Percentiles rank a stretch among this genome's conserved stretches.
Conservation (phyloP, 306 rosid species). For the Prosopis cineraria region DNA sequence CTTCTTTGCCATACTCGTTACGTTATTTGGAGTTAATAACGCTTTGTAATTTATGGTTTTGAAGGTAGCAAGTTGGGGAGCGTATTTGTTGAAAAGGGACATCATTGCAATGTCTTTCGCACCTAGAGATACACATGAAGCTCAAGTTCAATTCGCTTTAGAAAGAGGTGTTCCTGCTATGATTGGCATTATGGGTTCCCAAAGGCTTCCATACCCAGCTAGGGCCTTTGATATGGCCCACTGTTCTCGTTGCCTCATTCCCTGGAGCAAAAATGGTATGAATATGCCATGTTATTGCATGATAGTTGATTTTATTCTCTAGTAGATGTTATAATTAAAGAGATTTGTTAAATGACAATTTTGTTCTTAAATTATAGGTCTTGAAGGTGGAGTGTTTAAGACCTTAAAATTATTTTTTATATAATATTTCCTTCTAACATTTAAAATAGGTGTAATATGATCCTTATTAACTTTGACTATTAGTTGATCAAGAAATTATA, state of each 20-base stretch:
- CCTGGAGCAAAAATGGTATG: slow-evolving; percentile 73
- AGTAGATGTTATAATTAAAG: too few relatives aligned
- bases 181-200: slow-evolving; percentile 88
- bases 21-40: slow-evolving; percentile 3
- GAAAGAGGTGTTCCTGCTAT: slow-evolving; percentile 99
- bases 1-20: too few relatives aligned
- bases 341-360: too few relatives aligned
- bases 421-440: too few relatives aligned
- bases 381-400: too few relatives aligned
- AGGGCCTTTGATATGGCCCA: slow-evolving; percentile 99
- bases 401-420: too few relatives aligned
- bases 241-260: slow-evolving; percentile 95
- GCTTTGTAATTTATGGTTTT: slow-evolving; percentile 12
- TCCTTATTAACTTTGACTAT: too few relatives aligned
- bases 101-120: slow-evolving; percentile 90
- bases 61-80: slow-evolving; percentile 99
- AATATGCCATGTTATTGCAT: background rate
- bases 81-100: slow-evolving; percentile 79
- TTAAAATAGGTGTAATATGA: too few relatives aligned
- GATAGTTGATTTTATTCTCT: background rate
- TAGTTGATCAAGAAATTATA: too few relatives aligned
- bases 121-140: slow-evolving; percentile 96
- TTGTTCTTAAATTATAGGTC: too few relatives aligned
- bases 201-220: slow-evolving; percentile 88
- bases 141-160: slow-evolving; percentile 93